Percentiles rank a stretch among this genome's conserved stretches.
Conservation (phyloP, 179 eudicot genomes). For the Gypsophila paniculata region DNA sequence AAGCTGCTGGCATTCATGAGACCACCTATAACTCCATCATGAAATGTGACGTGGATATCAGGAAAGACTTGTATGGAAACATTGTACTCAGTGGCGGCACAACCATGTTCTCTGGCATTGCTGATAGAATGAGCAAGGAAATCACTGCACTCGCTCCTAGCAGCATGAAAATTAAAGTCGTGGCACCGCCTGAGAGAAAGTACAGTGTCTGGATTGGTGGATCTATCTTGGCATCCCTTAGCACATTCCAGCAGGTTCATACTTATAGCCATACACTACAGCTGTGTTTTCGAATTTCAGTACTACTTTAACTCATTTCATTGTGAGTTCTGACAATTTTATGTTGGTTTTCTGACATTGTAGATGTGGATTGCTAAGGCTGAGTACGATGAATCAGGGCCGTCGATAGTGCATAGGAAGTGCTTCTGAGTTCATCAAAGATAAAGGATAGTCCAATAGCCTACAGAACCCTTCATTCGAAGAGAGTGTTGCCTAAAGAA, state of each 20-base stretch:
- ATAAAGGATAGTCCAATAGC: slow-evolving; percentile 13
- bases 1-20: slow-evolving; percentile 36
- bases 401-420: slow-evolving; percentile 44
- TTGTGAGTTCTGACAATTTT: not conserved
- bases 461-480: slow-evolving; percentile 14
- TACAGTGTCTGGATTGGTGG: slow-evolving; percentile 45
- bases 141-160: slow-evolving; percentile 42
- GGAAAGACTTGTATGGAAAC: slow-evolving; percentile 39
- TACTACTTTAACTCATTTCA: not conserved
- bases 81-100: slow-evolving; percentile 43
- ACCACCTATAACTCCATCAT: slow-evolving; percentile 40
- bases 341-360: slow-evolving; percentile 5
- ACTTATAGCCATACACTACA: not conserved
- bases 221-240: slow-evolving; percentile 35
- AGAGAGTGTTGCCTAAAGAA: slow-evolving; percentile 13
- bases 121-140: slow-evolving; percentile 46
- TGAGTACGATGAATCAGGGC: slow-evolving; percentile 42
- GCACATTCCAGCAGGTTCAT: slow-evolving; percentile 38
- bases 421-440: slow-evolving; percentile 32
- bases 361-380: slow-evolving; percentile 50
- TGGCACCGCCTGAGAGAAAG: slow-evolving; percentile 46
- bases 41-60: slow-evolving; percentile 42
- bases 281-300: not conserved
- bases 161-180: slow-evolving; percentile 42
- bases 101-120: slow-evolving; percentile 43